phyloP scores from a whole-genome alignment of 1,284 basidiomycete genomes.

The Apiotrichum gracile region DNA sequence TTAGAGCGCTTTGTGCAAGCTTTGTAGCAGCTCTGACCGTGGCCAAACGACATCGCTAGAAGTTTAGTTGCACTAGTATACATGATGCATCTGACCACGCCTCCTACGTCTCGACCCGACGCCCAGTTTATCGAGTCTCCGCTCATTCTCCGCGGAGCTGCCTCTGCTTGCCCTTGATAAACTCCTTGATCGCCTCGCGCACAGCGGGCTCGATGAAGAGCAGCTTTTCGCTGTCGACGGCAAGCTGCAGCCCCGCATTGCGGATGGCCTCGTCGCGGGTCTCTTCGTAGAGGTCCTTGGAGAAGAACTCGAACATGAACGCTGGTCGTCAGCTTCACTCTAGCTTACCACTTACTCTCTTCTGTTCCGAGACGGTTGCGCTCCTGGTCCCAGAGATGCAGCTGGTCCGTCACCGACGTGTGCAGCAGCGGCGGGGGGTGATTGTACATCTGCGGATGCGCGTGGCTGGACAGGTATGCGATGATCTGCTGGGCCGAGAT shows the following conservation, averaged over 20 bases:
- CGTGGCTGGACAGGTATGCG: slow-evolving; percentile 86
- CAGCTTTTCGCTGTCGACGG: slow-evolving; percentile 26
- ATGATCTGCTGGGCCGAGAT: slow-evolving; percentile 98
- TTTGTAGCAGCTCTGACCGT: too few species aligned
- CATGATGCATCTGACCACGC: too few species aligned
- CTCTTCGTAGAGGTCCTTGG: slow-evolving; percentile 41
- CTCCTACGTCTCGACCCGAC: too few species aligned
- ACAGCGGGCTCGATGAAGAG: slow-evolving; percentile 38
- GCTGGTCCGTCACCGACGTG: slow-evolving; percentile 85
- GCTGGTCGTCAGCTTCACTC: slow-evolving; percentile 14
- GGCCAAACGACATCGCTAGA: too few species aligned
- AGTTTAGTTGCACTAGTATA: too few species aligned
- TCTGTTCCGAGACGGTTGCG: slow-evolving; percentile 81
- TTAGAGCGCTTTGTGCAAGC: too few species aligned
- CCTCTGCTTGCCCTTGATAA: slow-evolving; percentile 31
- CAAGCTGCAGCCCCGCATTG: slow-evolving; percentile 27
- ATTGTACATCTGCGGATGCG: slow-evolving; percentile 95
- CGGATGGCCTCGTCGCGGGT: slow-evolving; percentile 32
- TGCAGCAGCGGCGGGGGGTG: slow-evolving; percentile 52
- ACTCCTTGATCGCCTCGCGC: slow-evolving; percentile 39
- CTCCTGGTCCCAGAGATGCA: slow-evolving; percentile 96
- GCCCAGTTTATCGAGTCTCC: neutral
- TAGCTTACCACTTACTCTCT: slow-evolving; percentile 57
- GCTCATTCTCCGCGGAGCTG: slow-evolving; percentile 22
- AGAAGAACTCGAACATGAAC: slow-evolving; percentile 41